These are phyloP conservation scores for Aspergillus fumigatus DNA, from an alignment of 2,329 filamentous ascomycete genomes.

Conservation along the genomic window DNA sequence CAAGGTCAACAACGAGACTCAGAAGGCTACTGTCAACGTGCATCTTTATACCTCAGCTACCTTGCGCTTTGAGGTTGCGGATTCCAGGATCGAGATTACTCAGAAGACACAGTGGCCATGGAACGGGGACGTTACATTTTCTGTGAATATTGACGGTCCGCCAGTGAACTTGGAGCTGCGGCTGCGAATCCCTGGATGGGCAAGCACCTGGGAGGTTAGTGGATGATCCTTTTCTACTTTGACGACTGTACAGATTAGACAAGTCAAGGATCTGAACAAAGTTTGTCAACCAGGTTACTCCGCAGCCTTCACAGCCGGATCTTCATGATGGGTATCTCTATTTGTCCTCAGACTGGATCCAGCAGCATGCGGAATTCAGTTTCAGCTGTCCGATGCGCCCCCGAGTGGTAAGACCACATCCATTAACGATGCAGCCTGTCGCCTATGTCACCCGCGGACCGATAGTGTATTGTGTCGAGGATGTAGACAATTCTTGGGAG, in stretches of 20 bases:
- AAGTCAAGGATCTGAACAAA: background rate
- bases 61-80: slow-evolving; percentile 31
- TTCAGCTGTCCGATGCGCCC: slow-evolving; percentile 43
- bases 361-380: slow-evolving; percentile 34
- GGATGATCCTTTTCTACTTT: background rate
- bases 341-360: slow-evolving; percentile 33
- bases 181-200: slow-evolving; percentile 54
- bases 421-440: slow-evolving; percentile 53
- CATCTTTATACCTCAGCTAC: slow-evolving; percentile 54
- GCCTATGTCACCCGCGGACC: slow-evolving; percentile 54
- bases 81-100: slow-evolving; percentile 31
- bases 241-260: background rate
- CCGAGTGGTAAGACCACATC: slow-evolving; percentile 50
- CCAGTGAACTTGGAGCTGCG: slow-evolving; percentile 33
- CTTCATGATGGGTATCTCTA: slow-evolving; percentile 49
- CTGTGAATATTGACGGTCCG: slow-evolving; percentile 27
- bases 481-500: slow-evolving; percentile 46
- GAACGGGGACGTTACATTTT: slow-evolving; percentile 50
- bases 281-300: slow-evolving; percentile 23
- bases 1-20: slow-evolving; percentile 45
- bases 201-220: slow-evolving; percentile 8
- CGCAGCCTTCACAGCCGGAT: slow-evolving; percentile 19
- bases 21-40: slow-evolving; percentile 44
- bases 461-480: slow-evolving; percentile 58
- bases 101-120: slow-evolving; percentile 57